Evolutionary conservation across 106 monocot genomes (phyloP).

Genomic region (Dendrobium catenatum): DNA sequence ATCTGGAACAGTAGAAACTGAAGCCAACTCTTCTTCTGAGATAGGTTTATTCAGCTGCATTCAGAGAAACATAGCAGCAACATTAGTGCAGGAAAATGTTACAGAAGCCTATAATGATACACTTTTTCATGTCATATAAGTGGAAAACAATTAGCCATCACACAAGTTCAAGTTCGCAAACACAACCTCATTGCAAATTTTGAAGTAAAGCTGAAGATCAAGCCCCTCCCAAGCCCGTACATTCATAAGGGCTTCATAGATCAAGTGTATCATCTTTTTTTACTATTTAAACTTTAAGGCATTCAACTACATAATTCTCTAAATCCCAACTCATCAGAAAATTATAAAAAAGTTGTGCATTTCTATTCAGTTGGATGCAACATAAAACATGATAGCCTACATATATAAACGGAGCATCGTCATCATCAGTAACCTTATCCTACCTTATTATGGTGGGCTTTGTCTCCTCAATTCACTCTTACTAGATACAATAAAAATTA

Average conservation of each 20-base stretch:
- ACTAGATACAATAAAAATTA: neutral
- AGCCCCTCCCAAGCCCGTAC: too few relatives aligned
- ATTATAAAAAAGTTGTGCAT: neutral
- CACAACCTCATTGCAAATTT: too few relatives aligned
- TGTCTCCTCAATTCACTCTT: neutral
- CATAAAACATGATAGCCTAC: neutral
- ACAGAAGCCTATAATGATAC: neutral
- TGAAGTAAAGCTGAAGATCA: too few relatives aligned
- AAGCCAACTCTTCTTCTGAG: constrained; percentile 3
- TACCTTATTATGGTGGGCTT: neutral
- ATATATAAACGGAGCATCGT: neutral
- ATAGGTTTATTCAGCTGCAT: constrained; percentile 10
- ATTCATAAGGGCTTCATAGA: too few relatives aligned
- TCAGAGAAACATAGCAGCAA: neutral
- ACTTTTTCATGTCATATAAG: neutral
- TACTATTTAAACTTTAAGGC: too few relatives aligned
- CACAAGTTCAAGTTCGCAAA: too few relatives aligned
- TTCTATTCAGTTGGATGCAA: neutral
- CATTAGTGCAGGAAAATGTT: neutral
- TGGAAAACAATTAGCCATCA: too few relatives aligned
- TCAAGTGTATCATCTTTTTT: too few relatives aligned
- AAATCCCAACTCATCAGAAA: too few relatives aligned
- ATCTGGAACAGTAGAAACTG: neutral
- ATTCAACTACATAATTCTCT: too few relatives aligned
- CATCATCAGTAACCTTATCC: neutral